Percentiles rank a stretch among this genome's conserved stretches.
Evolutionary conservation across 768 basidiomycete species (phyloP).

Genomic region (Rhodosporidiobolus odoratus): DNA sequence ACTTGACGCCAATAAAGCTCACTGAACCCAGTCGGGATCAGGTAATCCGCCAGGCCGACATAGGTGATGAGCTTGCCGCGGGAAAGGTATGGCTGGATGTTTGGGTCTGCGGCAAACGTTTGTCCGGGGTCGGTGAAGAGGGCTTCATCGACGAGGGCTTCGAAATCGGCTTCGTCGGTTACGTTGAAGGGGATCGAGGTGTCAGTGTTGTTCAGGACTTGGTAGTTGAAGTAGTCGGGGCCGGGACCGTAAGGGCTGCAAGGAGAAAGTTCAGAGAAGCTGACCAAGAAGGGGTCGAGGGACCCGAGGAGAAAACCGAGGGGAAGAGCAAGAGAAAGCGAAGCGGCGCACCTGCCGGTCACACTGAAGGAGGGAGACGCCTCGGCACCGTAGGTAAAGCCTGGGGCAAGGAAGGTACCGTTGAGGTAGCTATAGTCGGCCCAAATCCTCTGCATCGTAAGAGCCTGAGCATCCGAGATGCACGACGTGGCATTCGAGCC

Average conservation of each 20-base stretch:
- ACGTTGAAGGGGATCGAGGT: not conserved
- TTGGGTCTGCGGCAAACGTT: slow-evolving; percentile 13
- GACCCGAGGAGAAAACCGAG: too few relatives aligned
- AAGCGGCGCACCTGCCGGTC: too few relatives aligned
- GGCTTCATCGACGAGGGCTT: slow-evolving; percentile 16
- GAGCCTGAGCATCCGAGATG: slow-evolving; percentile 8
- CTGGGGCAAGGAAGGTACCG: slow-evolving; percentile 11
- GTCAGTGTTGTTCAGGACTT: not conserved
- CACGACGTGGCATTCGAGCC: slow-evolving; percentile 11
- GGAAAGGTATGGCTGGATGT: slow-evolving; percentile 27
- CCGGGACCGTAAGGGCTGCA: not conserved
- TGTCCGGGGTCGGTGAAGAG: slow-evolving; percentile 29
- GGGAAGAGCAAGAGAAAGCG: not conserved
- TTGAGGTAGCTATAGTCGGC: not conserved
- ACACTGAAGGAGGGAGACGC: not conserved
- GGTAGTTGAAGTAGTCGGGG: not conserved
- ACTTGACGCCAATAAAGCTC: slow-evolving; percentile 7
- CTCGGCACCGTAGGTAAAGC: slow-evolving; percentile 11
- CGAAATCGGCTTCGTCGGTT: slow-evolving; percentile 12
- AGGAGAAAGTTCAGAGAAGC: not conserved
- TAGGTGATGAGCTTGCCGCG: slow-evolving; percentile 23
- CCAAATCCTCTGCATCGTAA: slow-evolving; percentile 22
- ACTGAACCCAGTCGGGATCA: not conserved
- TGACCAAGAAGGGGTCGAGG: not conserved
- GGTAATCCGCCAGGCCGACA: not conserved